These are phyloP conservation scores for Chrysochromulina tobinii DNA, from an alignment of 78 protist genomes.

Conservation along the genomic window DNA sequence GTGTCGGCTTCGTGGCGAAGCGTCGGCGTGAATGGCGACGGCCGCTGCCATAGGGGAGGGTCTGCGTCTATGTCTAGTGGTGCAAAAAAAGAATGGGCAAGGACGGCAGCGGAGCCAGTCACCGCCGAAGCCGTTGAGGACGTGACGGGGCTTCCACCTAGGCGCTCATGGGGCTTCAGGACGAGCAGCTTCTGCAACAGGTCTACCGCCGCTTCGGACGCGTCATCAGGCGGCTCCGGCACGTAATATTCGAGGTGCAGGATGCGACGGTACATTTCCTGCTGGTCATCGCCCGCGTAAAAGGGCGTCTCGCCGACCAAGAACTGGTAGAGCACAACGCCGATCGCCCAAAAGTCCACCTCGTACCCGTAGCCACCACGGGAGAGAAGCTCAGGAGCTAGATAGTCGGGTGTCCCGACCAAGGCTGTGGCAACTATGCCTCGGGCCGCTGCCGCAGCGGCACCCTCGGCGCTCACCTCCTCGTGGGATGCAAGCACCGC, in stretches of 20 bases:
- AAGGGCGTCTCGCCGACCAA: conserved; percentile 89
- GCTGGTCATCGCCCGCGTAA: too few species aligned
- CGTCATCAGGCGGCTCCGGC: not conserved
- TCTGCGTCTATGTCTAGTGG: too few species aligned
- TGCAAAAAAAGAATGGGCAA: too few species aligned
- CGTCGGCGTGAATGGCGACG: not conserved
- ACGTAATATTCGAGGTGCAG: too few species aligned
- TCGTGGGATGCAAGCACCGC: too few species aligned
- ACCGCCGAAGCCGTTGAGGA: too few species aligned
- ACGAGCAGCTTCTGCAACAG: not conserved
- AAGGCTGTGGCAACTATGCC: not conserved
- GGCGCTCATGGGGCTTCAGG: not conserved
- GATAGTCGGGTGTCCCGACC: conserved; percentile 95
- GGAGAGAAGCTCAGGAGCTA: conserved; percentile 92
- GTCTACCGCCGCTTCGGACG: not conserved
- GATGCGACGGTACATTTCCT: too few species aligned
- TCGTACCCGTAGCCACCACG: conserved; percentile 69
- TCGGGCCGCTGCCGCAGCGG: not conserved
- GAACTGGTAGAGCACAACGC: conserved; percentile 80
- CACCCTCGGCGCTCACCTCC: too few species aligned
- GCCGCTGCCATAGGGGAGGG: not conserved
- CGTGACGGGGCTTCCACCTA: not conserved
- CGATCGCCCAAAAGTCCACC: conserved; percentile 97
- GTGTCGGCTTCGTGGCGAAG: not conserved
- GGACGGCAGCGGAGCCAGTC: too few species aligned